Percentiles rank a stretch among this genome's conserved stretches.
These are phyloP conservation scores for Asterophora lycoperdoides DNA, from an alignment of 768 basidiomycete genomes.

Conservation along the genomic window DNA sequence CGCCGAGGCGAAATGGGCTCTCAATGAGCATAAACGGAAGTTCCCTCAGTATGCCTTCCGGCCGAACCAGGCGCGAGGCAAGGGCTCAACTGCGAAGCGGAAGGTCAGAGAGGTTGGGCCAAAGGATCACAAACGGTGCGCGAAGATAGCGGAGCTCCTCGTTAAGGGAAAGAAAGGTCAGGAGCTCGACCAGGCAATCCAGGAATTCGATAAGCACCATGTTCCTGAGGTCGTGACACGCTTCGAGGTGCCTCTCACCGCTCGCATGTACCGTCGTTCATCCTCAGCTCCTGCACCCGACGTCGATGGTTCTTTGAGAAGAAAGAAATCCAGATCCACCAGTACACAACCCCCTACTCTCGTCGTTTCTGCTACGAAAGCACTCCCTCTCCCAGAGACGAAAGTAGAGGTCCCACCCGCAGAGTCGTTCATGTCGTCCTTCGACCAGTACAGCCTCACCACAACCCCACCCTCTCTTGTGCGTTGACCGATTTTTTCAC, in stretches of 20 bases:
- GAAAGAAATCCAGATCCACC: slow-evolving; percentile 28
- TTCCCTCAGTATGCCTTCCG: slow-evolving; percentile 76
- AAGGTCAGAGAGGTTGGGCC: slow-evolving; percentile 60
- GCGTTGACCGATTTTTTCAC: slow-evolving; percentile 24
- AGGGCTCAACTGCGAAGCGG: slow-evolving; percentile 43
- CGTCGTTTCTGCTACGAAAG: slow-evolving; percentile 17
- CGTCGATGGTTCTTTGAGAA: slow-evolving; percentile 28
- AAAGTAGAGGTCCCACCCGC: slow-evolving; percentile 23
- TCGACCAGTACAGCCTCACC: slow-evolving; percentile 27
- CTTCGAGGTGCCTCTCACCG: slow-evolving; percentile 72
- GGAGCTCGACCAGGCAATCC: slow-evolving; percentile 51
- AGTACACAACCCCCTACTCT: slow-evolving; percentile 35
- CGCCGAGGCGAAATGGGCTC: slow-evolving; percentile 64
- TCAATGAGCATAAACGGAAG: slow-evolving; percentile 69
- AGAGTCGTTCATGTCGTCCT: slow-evolving; percentile 30
- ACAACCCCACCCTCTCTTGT: slow-evolving; percentile 48
- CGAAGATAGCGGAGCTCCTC: slow-evolving; percentile 62
- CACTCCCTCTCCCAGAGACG: slow-evolving; percentile 15
- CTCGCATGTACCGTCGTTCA: slow-evolving; percentile 63
- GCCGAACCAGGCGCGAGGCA: slow-evolving; percentile 49
- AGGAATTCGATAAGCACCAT: slow-evolving; percentile 50
- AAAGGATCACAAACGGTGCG: slow-evolving; percentile 60
- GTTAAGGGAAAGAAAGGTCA: slow-evolving; percentile 52
- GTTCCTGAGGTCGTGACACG: slow-evolving; percentile 62
- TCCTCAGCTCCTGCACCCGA: slow-evolving; percentile 56